Conservation (phyloP, 1,284 basidiomycete genomes). For the Ceratobasidium sp. region DNA sequence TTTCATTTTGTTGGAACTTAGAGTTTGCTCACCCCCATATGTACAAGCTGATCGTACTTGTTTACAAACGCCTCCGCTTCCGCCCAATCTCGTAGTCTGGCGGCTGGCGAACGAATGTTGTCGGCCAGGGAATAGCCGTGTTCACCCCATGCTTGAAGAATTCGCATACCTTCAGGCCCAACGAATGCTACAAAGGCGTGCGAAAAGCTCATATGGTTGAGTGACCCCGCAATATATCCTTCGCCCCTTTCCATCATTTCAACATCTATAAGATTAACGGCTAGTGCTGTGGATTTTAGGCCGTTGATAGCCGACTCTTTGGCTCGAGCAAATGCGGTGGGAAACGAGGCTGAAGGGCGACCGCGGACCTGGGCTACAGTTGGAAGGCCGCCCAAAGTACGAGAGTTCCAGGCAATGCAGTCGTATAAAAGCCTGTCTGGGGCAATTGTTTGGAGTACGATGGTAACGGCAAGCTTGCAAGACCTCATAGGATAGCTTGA, state of each 20-base stretch:
- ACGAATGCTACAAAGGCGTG: constrained; percentile 6
- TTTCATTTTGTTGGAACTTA: neutral
- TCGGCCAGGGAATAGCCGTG: neutral
- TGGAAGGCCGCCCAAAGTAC: neutral
- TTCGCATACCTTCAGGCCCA: neutral
- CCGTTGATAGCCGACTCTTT: neutral
- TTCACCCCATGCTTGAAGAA: neutral
- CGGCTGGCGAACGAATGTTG: neutral
- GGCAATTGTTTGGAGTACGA: neutral
- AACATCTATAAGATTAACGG: neutral
- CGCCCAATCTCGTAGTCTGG: neutral
- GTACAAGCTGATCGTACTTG: neutral
- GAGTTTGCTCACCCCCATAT: neutral
- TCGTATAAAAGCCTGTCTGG: neutral
- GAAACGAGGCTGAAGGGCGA: neutral
- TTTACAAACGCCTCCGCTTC: neutral
- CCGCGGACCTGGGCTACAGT: neutral
- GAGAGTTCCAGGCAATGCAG: neutral
- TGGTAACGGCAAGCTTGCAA: constrained; percentile 2
- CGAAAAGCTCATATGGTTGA: constrained; percentile 5
- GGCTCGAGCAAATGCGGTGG: neutral
- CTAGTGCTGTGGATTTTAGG: neutral
- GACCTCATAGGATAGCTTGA: neutral
- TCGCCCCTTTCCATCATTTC: constrained; percentile 2
- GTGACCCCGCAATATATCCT: neutral